These are phyloP conservation scores for Chaetomium olivaceum DNA, from an alignment of 2,329 filamentous ascomycete species.

Conservation along the genomic window DNA sequence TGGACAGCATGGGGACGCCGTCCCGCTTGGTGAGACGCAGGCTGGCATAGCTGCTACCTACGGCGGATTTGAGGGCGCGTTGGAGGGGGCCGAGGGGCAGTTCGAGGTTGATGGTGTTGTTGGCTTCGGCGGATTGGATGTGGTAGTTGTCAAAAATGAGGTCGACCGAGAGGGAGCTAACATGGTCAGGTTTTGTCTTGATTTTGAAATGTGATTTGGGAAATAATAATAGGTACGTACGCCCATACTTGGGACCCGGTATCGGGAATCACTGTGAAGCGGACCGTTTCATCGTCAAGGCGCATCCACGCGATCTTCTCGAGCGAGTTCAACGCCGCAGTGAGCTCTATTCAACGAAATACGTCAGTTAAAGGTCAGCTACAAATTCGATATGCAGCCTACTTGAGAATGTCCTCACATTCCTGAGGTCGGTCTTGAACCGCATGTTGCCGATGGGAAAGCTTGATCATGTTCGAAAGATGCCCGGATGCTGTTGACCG, in stretches of 20 bases:
- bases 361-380: not conserved
- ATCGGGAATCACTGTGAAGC: slow-evolving; percentile 94
- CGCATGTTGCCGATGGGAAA: slow-evolving; percentile 51
- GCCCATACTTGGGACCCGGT: slow-evolving; percentile 96
- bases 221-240: slow-evolving; percentile 54
- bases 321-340: slow-evolving; percentile 62
- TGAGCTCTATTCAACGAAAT: slow-evolving; percentile 53
- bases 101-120: slow-evolving; percentile 95
- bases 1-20: slow-evolving; percentile 77
- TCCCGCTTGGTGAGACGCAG: slow-evolving; percentile 93
- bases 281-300: slow-evolving; percentile 80
- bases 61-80: slow-evolving; percentile 86
- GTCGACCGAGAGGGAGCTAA: slow-evolving; percentile 65
- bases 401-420: slow-evolving; percentile 68
- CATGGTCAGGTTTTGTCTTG: slow-evolving; percentile 36
- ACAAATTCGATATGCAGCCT: slow-evolving; percentile 30
- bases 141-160: slow-evolving; percentile 85
- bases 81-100: slow-evolving; percentile 85
- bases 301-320: slow-evolving; percentile 90
- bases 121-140: slow-evolving; percentile 77
- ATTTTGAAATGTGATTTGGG: not conserved
- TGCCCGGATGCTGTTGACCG: not conserved
- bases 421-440: slow-evolving; percentile 66
- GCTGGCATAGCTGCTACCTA: slow-evolving; percentile 76
- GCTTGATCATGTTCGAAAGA: not conserved